Percentiles rank a stretch among this genome's conserved stretches.
phyloP scores from a whole-genome alignment of 805 yeast genomes.

The Saccharomycopsis amapae region DNA sequence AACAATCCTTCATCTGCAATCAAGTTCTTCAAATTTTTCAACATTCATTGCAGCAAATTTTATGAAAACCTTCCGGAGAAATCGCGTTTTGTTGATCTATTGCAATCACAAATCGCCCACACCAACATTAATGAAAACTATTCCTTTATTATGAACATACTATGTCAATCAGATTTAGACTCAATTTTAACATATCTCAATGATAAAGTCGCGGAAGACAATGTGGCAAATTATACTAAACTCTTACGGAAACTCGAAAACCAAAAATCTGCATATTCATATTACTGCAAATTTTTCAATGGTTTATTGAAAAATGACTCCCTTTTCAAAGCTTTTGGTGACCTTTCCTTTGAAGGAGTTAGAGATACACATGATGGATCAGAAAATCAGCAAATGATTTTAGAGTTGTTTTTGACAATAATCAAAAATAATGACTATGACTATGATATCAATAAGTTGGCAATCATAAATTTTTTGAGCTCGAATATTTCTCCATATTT shows the following conservation, averaged over 20 bases:
- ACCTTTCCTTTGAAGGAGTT: too few relatives aligned
- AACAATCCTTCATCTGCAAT: neutral
- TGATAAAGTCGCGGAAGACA: neutral
- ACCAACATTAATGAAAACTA: neutral
- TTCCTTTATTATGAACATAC: neutral
- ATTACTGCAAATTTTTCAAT: neutral
- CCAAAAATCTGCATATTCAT: neutral
- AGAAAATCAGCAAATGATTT: neutral
- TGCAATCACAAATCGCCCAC: neutral
- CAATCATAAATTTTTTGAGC: neutral
- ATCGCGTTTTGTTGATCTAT: neutral
- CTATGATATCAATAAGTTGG: neutral
- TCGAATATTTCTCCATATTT: neutral
- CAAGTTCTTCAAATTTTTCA: conserved; percentile 1
- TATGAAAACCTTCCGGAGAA: neutral
- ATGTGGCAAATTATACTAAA: neutral
- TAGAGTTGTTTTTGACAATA: neutral
- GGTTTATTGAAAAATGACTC: too few relatives aligned
- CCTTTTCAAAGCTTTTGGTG: too few relatives aligned
- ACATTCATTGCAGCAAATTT: neutral
- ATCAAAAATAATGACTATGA: neutral
- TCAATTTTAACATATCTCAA: neutral
- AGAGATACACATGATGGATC: neutral
- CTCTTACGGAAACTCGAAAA: neutral
- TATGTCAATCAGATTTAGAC: neutral